Evolutionary conservation across 495 filamentous ascomycete species (phyloP).

Genomic region (Tuber magnatum): DNA sequence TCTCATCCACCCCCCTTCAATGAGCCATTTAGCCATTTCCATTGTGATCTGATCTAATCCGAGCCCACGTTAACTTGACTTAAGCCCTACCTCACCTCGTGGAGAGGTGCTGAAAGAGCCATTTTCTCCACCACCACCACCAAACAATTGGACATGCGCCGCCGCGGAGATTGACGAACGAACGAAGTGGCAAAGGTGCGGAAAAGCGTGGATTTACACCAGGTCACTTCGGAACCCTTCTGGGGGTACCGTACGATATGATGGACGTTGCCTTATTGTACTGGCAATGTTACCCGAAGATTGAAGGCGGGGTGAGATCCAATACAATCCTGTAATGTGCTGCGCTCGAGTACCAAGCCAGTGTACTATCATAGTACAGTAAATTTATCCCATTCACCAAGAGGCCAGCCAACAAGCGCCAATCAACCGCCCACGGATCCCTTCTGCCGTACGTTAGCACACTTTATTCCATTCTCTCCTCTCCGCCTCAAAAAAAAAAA

Average conservation of each 20-base stretch:
- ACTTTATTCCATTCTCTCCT: neutral
- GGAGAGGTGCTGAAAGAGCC: neutral
- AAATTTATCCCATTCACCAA: neutral
- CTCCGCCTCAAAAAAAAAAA: neutral
- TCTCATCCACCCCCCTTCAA: neutral
- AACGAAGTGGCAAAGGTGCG: neutral
- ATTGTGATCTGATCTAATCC: neutral
- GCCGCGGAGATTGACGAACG: neutral
- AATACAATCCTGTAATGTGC: neutral
- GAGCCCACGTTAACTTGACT: neutral
- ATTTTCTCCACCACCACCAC: neutral
- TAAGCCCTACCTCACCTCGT: neutral
- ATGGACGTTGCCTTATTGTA: neutral
- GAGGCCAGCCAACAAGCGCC: neutral
- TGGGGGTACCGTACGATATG: neutral
- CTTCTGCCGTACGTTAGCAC: neutral
- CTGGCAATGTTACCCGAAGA: neutral
- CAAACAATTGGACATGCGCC: neutral
- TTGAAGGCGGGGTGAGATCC: neutral
- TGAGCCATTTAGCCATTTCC: neutral
- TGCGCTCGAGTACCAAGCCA: neutral
- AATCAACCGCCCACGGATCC: neutral
- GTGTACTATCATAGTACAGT: neutral
- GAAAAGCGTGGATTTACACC: neutral
- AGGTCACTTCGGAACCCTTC: neutral